Conservation (phyloP, 2,329 filamentous ascomycete genomes). For the Claviceps paspali region DNA sequence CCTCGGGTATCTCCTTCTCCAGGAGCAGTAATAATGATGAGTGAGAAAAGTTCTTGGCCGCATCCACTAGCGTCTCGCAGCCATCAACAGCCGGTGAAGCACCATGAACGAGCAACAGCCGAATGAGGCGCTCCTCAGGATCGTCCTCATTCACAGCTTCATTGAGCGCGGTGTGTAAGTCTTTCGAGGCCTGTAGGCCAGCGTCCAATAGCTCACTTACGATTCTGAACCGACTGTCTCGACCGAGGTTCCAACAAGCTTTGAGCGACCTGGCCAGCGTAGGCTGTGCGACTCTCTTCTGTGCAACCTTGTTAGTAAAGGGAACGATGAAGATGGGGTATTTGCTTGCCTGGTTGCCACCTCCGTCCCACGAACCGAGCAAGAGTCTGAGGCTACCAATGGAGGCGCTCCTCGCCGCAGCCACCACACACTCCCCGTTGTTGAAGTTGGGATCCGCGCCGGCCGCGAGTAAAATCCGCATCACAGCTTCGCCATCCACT, state of each 20-base stretch:
- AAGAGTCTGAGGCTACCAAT: slow-evolving; percentile 34
- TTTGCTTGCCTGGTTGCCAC: slow-evolving; percentile 23
- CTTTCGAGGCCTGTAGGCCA: slow-evolving; percentile 30
- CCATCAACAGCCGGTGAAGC: slow-evolving; percentile 36
- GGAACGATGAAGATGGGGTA: background rate
- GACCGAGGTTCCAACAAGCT: slow-evolving; percentile 34
- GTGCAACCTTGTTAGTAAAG: slow-evolving; percentile 2
- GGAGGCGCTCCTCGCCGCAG: slow-evolving; percentile 35
- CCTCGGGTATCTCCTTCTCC: slow-evolving; percentile 21
- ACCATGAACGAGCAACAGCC: slow-evolving; percentile 32
- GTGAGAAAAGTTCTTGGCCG: slow-evolving; percentile 23
- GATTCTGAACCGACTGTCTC: slow-evolving; percentile 31
- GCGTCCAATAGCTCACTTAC: slow-evolving; percentile 36
- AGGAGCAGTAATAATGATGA: slow-evolving; percentile 28
- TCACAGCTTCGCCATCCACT: slow-evolving; percentile 29
- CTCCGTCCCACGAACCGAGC: slow-evolving; percentile 29
- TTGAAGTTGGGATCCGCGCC: slow-evolving; percentile 42
- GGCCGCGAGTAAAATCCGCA: slow-evolving; percentile 33
- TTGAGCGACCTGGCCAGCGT: slow-evolving; percentile 37
- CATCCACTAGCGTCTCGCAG: slow-evolving; percentile 37
- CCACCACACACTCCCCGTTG: slow-evolving; percentile 38
- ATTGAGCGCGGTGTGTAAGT: slow-evolving; percentile 34
- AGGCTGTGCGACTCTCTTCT: slow-evolving; percentile 30
- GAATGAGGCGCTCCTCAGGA: slow-evolving; percentile 29
- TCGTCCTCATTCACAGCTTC: slow-evolving; percentile 38